Base-by-base conservation (phyloP, 2,329 filamentous ascomycete species). In the Pestalotiopsis sp. region DNA sequence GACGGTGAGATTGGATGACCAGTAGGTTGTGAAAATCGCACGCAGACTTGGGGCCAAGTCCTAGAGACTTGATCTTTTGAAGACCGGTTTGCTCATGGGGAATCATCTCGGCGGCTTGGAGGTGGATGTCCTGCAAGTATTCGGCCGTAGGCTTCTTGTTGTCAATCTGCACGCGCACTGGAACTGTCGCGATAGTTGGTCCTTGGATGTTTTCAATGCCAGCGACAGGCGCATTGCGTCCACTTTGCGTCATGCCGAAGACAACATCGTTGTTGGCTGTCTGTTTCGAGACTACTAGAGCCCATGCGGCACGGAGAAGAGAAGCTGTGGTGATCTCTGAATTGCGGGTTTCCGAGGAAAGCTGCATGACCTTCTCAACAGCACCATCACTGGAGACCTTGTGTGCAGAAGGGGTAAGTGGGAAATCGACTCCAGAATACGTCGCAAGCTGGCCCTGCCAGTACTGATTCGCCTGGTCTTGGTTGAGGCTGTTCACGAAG, bases 11-110 rank as follows among this genome's bases (percentile, higher is more conserved):
- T 17, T 83, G 81, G 27, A 83, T 76, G 20, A 81, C 76, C 2
- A 84, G 72, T 20, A 81, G 72, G 23, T 79, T 83, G 45, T 79
- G 79, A 59, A 69, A 69, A 7, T 58, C 52, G 60, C 59, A 64
- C 11, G 68, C 65, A 31, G 38, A 45, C 31, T 60, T 20, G 6
- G 65, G 38, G 2, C 57, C 68, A 17, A 31, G 52, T 20, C 36
- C 58, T 2, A 69, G n/a, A 3, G 41, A 20, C 17, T 52, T 45
- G 55, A 69, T 69, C 39, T 66, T 38, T 17, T 67, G 65, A 5
- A 69, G 65, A 23, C 68, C 68, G 3, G 57, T 38, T 70, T 89
- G 86, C 69, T 88, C 82, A 72, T 87, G 82, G 0, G 84, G 82
- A 12, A 87, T 84, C 71, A 85, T 83, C 3, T 82, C 77, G 0